Percentiles rank a stretch among this genome's conserved stretches.
Conservation (phyloP, 176 grass and related monocot species). For the Oryza coarctata region DNA sequence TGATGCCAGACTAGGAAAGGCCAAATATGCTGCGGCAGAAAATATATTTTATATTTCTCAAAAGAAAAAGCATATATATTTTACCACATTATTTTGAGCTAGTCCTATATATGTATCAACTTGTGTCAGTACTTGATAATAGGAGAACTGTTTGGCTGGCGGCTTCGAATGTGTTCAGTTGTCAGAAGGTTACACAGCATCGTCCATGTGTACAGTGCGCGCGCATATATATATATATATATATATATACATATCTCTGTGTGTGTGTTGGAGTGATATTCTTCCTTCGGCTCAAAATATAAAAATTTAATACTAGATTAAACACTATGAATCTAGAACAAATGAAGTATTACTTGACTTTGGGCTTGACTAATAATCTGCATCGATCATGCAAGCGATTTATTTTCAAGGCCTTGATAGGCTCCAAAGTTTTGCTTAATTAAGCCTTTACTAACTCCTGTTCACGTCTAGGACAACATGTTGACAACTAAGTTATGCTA, state of each 20-base stretch:
- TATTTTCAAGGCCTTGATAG: background rate
- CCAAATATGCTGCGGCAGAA: background rate
- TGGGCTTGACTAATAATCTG: background rate
- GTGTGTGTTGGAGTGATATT: too few relatives aligned
- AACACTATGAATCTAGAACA: too few relatives aligned
- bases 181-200: background rate
- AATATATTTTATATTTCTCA: background rate
- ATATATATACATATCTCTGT: too few relatives aligned
- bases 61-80: background rate
- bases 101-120: background rate
- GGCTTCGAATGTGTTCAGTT: slow-evolving; percentile 12
- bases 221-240: too few relatives aligned
- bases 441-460: background rate
- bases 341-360: background rate
- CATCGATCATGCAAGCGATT: background rate
- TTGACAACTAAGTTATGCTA: slow-evolving; percentile 26
- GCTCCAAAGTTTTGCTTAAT: background rate
- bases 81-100: background rate
- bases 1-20: slow-evolving; percentile 27
- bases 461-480: slow-evolving; percentile 14
- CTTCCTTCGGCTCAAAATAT: too few relatives aligned
- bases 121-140: background rate
- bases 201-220: background rate
- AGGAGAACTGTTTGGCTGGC: background rate
- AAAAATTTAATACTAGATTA: too few relatives aligned